These are phyloP conservation scores for Torrubiella hemipterigena DNA, from an alignment of 2,329 filamentous ascomycete species.

Conservation along the genomic window DNA sequence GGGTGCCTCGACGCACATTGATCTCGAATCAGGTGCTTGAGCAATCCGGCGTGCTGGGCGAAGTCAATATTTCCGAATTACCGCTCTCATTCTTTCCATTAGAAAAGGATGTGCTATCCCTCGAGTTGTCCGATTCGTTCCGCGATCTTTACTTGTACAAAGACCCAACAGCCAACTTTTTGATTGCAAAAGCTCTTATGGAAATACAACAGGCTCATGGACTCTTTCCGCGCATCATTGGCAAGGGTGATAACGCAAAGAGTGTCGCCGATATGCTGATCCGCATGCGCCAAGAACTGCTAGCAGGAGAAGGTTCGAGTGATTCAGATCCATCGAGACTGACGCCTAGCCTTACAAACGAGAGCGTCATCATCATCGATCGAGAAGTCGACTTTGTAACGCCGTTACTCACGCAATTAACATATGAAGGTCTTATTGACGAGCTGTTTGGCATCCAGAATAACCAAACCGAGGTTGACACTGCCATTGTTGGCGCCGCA, in stretches of 20 bases:
- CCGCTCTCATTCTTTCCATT: slow-evolving; percentile 84
- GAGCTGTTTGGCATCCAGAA: slow-evolving; percentile 86
- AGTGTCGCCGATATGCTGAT: slow-evolving; percentile 75
- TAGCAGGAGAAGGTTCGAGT: slow-evolving; percentile 63
- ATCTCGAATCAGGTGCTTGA: slow-evolving; percentile 87
- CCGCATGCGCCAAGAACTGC: slow-evolving; percentile 82
- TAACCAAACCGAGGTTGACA: slow-evolving; percentile 87
- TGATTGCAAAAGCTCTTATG: slow-evolving; percentile 88
- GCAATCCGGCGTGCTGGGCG: slow-evolving; percentile 83
- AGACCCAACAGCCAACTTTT: slow-evolving; percentile 81
- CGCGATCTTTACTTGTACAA: slow-evolving; percentile 79
- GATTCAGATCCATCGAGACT: slow-evolving; percentile 53
- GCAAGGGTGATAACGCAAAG: slow-evolving; percentile 91
- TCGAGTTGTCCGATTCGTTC: slow-evolving; percentile 83
- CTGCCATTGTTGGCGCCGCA: slow-evolving; percentile 71
- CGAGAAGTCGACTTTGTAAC: slow-evolving; percentile 92
- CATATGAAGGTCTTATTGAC: slow-evolving; percentile 91
- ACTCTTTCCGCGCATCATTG: slow-evolving; percentile 85
- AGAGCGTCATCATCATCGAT: slow-evolving; percentile 90
- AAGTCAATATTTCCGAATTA: slow-evolving; percentile 79
- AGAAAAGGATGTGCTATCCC: slow-evolving; percentile 79
- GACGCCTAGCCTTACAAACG: slow-evolving; percentile 74
- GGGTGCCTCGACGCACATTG: slow-evolving; percentile 84
- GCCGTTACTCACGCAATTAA: slow-evolving; percentile 82
- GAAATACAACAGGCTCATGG: slow-evolving; percentile 83